A percentile compares a stretch with the other conserved stretches of the same genome.
These are phyloP conservation scores for Penicillium maclennaniae DNA, from an alignment of 495 filamentous ascomycete species.

Conservation along the genomic window DNA sequence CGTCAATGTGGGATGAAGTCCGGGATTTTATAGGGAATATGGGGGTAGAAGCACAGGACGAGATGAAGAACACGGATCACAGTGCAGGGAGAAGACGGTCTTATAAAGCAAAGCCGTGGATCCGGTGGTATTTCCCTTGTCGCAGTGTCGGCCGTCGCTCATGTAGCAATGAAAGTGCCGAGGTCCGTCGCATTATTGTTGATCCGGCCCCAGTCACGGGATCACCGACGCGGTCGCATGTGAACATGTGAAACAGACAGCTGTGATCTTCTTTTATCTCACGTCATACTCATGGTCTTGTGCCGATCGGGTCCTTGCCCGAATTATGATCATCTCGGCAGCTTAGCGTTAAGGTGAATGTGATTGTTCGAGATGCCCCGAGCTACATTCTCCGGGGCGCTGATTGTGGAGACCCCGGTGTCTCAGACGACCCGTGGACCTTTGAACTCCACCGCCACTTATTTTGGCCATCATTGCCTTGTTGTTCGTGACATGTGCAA, in stretches of 20 bases:
- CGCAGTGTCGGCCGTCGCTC: conserved; percentile 21
- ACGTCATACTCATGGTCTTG: conserved; percentile 5
- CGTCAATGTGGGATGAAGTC: conserved; percentile 25
- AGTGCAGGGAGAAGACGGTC: conserved; percentile 15
- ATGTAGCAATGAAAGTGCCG: conserved; percentile 30
- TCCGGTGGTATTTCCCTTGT: conserved; percentile 33
- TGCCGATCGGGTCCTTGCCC: not conserved
- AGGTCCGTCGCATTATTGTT: conserved; percentile 38
- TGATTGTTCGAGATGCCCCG: conserved; percentile 4
- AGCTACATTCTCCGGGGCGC: not conserved
- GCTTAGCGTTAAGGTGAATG: not conserved
- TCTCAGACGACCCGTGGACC: not conserved
- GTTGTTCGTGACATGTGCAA: not conserved
- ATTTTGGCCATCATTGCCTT: not conserved
- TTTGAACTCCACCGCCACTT: not conserved
- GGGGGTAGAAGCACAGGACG: conserved; percentile 7
- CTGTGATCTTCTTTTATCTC: not conserved
- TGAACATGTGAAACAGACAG: conserved; percentile 9
- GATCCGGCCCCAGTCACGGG: conserved; percentile 35
- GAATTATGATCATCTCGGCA: conserved; percentile 1
- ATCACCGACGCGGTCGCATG: conserved; percentile 7
- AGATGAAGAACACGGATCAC: conserved; percentile 7
- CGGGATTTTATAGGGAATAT: conserved; percentile 9
- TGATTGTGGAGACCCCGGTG: conserved; percentile 2
- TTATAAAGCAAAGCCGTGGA: conserved; percentile 26